Evolutionary conservation across 345 rosid genomes (phyloP).

Genomic region (Syzygium aromaticum): DNA sequence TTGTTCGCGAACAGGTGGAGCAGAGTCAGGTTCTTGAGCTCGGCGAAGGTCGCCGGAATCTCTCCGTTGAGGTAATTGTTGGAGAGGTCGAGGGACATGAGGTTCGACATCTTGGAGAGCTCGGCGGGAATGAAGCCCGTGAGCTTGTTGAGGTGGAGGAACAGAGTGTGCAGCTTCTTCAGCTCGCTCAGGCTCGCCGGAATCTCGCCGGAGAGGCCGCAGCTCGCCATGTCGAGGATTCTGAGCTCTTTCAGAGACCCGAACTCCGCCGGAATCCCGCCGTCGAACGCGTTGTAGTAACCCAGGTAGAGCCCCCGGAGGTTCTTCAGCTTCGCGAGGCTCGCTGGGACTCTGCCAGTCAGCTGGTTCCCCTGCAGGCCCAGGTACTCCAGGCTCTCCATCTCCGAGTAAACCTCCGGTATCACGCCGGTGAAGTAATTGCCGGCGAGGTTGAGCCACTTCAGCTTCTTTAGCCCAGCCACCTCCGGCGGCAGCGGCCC

Average conservation of each 20-base stretch:
- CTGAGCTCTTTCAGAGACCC: slow-evolving; percentile 49
- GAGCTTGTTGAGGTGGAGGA: slow-evolving; percentile 71
- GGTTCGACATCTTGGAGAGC: slow-evolving; percentile 49
- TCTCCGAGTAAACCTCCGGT: slow-evolving; percentile 63
- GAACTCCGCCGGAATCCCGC: slow-evolving; percentile 70
- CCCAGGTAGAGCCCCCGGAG: slow-evolving; percentile 48
- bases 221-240: slow-evolving; percentile 58
- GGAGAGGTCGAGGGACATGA: slow-evolving; percentile 74
- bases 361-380: slow-evolving; percentile 60
- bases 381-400: slow-evolving; percentile 51
- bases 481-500: slow-evolving; percentile 54
- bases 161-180: slow-evolving; percentile 46
- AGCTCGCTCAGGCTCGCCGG: slow-evolving; percentile 55
- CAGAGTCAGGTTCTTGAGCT: slow-evolving; percentile 39
- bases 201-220: slow-evolving; percentile 66
- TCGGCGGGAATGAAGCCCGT: slow-evolving; percentile 67
- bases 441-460: slow-evolving; percentile 60
- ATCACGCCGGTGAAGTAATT: slow-evolving; percentile 69
- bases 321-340: slow-evolving; percentile 50
- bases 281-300: slow-evolving; percentile 45
- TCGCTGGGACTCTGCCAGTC: slow-evolving; percentile 43
- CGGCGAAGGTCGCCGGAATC: slow-evolving; percentile 51
- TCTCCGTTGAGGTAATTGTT: slow-evolving; percentile 59
- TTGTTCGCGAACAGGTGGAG: slow-evolving; percentile 62
- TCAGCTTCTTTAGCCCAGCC: slow-evolving; percentile 39